Evolutionary conservation across 345 rosid species (phyloP).

Genomic region (Boechera divaricarpa): DNA sequence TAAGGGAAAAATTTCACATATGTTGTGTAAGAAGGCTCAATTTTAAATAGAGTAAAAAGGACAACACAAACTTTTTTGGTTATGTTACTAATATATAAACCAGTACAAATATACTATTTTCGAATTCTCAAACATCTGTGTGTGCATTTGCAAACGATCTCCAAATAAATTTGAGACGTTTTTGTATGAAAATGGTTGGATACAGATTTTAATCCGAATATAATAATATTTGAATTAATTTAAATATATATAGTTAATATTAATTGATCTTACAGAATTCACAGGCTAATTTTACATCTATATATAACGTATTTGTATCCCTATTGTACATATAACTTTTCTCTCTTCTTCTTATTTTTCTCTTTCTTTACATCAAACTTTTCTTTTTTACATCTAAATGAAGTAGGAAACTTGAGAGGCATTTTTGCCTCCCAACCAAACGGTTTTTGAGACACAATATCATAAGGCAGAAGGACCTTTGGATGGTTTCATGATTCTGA

Average conservation of each 20-base stretch:
- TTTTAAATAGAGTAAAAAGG: background rate
- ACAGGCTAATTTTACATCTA: slow-evolving; percentile 8
- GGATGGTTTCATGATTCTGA: slow-evolving; percentile 86
- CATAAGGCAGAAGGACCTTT: slow-evolving; percentile 48
- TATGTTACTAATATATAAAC: too few species aligned
- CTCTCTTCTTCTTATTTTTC: too few species aligned
- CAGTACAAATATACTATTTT: too few species aligned
- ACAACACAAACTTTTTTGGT: background rate
- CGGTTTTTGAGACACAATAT: background rate
- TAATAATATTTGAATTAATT: background rate
- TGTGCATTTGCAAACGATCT: too few species aligned
- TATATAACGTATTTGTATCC: background rate
- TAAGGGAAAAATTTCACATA: background rate
- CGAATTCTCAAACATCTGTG: too few species aligned
- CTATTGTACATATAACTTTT: slow-evolving; percentile 22
- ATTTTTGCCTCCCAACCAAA: background rate
- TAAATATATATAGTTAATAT: too few species aligned
- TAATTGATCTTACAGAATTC: slow-evolving; percentile 14
- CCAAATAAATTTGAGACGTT: too few species aligned
- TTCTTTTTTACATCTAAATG: background rate
- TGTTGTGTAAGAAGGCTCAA: slow-evolving; percentile 1
- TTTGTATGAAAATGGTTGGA: too few species aligned
- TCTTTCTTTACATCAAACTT: slow-evolving; percentile 4
- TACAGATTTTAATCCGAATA: too few species aligned
- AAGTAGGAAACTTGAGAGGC: slow-evolving; percentile 3